Percentiles rank a stretch among this genome's conserved stretches.
Conservation (phyloP, 2,329 filamentous ascomycete genomes). For the Nothophoma quercina region DNA sequence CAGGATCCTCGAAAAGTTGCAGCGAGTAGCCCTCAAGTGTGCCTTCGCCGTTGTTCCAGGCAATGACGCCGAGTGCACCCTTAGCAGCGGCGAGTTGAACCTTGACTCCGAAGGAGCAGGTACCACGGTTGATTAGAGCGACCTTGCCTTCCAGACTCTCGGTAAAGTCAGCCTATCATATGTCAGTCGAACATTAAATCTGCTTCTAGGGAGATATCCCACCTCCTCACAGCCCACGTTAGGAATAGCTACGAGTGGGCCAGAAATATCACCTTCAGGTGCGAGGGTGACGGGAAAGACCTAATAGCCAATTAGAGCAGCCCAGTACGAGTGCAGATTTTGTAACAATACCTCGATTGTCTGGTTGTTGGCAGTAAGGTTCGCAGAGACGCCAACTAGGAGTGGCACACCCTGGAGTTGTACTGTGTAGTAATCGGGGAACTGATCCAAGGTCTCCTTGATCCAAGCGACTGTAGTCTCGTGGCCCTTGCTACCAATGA, state of each 20-base stretch:
- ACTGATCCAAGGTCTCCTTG: conserved; percentile 38
- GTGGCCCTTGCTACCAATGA: conserved; percentile 51
- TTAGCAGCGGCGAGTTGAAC: conserved; percentile 63
- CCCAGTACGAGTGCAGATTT: no score
- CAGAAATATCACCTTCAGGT: conserved; percentile 41
- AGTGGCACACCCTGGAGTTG: conserved; percentile 39
- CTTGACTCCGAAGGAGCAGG: conserved; percentile 75
- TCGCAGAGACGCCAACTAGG: conserved; percentile 34
- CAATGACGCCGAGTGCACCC: conserved; percentile 71
- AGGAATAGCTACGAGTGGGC: conserved; percentile 40
- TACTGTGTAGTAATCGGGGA: conserved; percentile 50
- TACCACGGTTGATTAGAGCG: conserved; percentile 74
- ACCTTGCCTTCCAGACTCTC: conserved; percentile 67
- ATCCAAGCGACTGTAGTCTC: conserved; percentile 51
- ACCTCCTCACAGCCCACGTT: conserved; percentile 48
- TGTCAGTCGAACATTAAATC: background rate
- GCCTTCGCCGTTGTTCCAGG: conserved; percentile 74
- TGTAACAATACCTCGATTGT: no score
- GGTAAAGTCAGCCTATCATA: conserved; percentile 66
- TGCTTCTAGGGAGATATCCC: background rate
- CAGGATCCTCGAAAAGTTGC: conserved; percentile 62
- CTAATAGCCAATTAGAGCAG: no score
- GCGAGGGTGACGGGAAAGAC: conserved; percentile 40
- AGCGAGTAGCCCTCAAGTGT: conserved; percentile 54
- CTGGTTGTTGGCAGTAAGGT: conserved; percentile 41